A percentile compares a stretch with the other conserved stretches of the same genome.
Conservation (phyloP, 495 filamentous ascomycete genomes). For the Talaromyces proteolyticus region DNA sequence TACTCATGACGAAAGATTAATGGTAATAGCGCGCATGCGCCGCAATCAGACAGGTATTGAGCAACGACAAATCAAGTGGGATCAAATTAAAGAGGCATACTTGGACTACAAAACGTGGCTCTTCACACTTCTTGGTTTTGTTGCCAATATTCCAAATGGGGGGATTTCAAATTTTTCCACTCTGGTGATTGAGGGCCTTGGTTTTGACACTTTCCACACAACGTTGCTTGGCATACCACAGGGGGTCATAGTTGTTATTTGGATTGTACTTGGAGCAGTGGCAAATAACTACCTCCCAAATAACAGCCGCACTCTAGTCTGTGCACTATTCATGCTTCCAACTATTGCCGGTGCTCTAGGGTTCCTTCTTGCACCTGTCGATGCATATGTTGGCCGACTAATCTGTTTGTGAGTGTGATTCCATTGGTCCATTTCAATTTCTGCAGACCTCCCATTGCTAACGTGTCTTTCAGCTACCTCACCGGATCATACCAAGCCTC, state of each 20-base stretch:
- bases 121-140: constrained; percentile 25
- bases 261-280: constrained; percentile 1
- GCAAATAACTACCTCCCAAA: neutral
- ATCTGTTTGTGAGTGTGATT: constrained; percentile 1
- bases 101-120: constrained; percentile 43
- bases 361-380: constrained; percentile 1
- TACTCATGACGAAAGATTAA: constrained; percentile 34
- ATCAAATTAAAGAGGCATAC: constrained; percentile 43
- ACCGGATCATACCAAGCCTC: constrained; percentile 44
- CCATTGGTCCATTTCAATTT: neutral
- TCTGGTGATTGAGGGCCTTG: constrained; percentile 28
- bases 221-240: constrained; percentile 23
- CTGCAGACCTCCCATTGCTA: neutral
- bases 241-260: constrained; percentile 10
- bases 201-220: constrained; percentile 23
- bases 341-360: constrained; percentile 3
- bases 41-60: constrained; percentile 51
- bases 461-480: neutral
- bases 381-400: constrained; percentile 3
- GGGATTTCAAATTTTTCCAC: constrained; percentile 13
- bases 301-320: constrained; percentile 2
- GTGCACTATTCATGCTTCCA: constrained; percentile 4
- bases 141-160: constrained; percentile 33
- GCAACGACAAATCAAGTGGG: constrained; percentile 44
- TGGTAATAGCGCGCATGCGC: constrained; percentile 44